phyloP scores from a whole-genome alignment of 75 land plant genomes.

The Azolla pinnata region DNA sequence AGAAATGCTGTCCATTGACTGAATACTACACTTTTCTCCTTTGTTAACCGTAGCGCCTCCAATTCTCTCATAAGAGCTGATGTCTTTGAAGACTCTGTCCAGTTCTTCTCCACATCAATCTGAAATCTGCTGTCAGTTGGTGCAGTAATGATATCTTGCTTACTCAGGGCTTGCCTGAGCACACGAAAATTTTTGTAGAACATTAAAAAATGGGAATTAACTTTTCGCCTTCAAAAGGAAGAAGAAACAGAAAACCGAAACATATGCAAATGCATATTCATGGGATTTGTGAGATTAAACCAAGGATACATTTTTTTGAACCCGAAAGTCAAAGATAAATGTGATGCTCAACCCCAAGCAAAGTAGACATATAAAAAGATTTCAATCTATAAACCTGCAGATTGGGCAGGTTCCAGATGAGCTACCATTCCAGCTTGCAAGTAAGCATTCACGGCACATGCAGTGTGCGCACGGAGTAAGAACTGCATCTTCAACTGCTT shows the following conservation, averaged over 20 bases:
- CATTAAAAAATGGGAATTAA: too few species aligned
- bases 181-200: not conserved
- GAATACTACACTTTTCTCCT: constrained; percentile 59
- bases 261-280: too few species aligned
- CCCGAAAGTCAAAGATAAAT: not conserved
- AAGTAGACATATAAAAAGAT: not conserved
- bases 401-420: constrained; percentile 63
- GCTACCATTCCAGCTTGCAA: constrained; percentile 54
- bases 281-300: too few species aligned
- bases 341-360: not conserved
- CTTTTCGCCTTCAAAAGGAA: too few species aligned
- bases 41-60: constrained; percentile 18
- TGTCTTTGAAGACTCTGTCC: constrained; percentile 71
- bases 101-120: constrained; percentile 54
- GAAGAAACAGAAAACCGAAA: too few species aligned
- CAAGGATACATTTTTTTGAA: not conserved
- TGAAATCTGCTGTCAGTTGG: constrained; percentile 50
- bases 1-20: constrained; percentile 89
- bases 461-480: constrained; percentile 85
- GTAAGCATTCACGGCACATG: constrained; percentile 86
- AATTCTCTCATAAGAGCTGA: constrained; percentile 41
- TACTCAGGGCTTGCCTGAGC: constrained; percentile 27
- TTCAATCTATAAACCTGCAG: too few species aligned
- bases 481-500: constrained; percentile 72
- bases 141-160: constrained; percentile 58